A percentile compares a stretch with the other conserved stretches of the same genome.
Evolutionary conservation across 169 alveolate genomes (phyloP).

Genomic region (Plasmodium fragile): DNA sequence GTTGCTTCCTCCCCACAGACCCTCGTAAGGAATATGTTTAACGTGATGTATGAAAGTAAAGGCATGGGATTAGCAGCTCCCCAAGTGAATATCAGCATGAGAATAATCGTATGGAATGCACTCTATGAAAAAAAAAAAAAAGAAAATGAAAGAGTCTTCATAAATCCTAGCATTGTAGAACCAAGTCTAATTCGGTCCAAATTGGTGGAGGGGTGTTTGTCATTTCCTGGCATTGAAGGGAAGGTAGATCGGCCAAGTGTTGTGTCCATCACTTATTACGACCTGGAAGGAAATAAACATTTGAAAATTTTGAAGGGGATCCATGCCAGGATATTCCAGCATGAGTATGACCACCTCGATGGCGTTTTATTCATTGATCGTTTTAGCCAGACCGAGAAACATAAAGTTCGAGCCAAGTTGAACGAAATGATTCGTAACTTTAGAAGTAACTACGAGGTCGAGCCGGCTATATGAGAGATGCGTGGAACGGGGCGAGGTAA

Average conservation of each 20-base stretch:
- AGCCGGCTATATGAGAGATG: constrained; percentile 19
- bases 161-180: constrained; percentile 64
- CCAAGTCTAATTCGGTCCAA: constrained; percentile 11
- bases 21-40: constrained; percentile 24
- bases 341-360: constrained; percentile 75
- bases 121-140: constrained; percentile 21
- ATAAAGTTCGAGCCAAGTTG: constrained; percentile 27
- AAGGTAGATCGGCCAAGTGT: constrained; percentile 59
- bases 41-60: constrained; percentile 59
- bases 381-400: constrained; percentile 35
- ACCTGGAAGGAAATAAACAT: constrained; percentile 36
- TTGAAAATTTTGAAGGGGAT: constrained; percentile 60
- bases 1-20: neutral
- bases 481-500: neutral
- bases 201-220: constrained; percentile 62
- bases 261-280: constrained; percentile 46
- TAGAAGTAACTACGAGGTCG: constrained; percentile 30
- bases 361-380: constrained; percentile 73
- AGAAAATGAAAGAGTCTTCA: constrained; percentile 51
- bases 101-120: constrained; percentile 76
- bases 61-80: constrained; percentile 81
- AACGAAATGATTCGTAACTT: constrained; percentile 36
- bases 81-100: constrained; percentile 61
- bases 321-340: constrained; percentile 75
- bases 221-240: constrained; percentile 72